Percentiles rank a stretch among this genome's conserved stretches.
Evolutionary conservation across 129 eudicot species (phyloP).

Genomic region (Gnaphalium uliginosum): DNA sequence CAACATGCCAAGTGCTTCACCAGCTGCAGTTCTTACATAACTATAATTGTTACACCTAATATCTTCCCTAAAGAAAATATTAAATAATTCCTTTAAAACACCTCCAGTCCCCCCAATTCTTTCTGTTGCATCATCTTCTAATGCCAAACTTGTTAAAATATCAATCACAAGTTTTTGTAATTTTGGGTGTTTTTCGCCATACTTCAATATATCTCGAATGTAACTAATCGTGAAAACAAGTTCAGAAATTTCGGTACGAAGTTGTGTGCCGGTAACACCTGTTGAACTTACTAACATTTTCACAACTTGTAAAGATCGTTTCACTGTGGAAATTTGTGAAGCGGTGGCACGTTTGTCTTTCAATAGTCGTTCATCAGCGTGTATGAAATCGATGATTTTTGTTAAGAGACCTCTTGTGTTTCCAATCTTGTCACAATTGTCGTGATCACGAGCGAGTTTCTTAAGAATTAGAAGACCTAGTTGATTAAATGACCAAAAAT

Average conservation of each 20-base stretch:
- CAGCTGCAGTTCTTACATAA: slow-evolving; percentile 70
- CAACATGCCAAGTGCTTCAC: slow-evolving; percentile 89
- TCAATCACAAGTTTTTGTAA: slow-evolving; percentile 82
- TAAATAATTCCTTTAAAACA: slow-evolving; percentile 62
- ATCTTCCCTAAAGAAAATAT: slow-evolving; percentile 57
- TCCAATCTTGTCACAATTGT: slow-evolving; percentile 86
- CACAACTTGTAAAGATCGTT: slow-evolving; percentile 73
- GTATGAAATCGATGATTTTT: slow-evolving; percentile 70
- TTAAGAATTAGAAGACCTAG: slow-evolving; percentile 75
- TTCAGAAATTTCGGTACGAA: slow-evolving; percentile 73
- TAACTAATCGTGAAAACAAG: slow-evolving; percentile 75
- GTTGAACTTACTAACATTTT: slow-evolving; percentile 81
- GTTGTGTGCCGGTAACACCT: slow-evolving; percentile 80
- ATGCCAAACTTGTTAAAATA: slow-evolving; percentile 66
- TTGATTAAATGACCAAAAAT: slow-evolving; percentile 75
- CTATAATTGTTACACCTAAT: slow-evolving; percentile 23
- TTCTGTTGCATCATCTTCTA: slow-evolving; percentile 86
- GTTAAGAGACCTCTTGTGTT: slow-evolving; percentile 74
- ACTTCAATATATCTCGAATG: slow-evolving; percentile 64
- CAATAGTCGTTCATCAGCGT: slow-evolving; percentile 54
- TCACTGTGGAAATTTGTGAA: slow-evolving; percentile 63
- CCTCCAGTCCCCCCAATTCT: slow-evolving; percentile 88
- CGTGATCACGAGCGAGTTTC: slow-evolving; percentile 93
- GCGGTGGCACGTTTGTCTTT: slow-evolving; percentile 41
- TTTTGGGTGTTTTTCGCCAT: slow-evolving; percentile 61